Percentiles rank a stretch among this genome's conserved stretches.
phyloP scores from a whole-genome alignment of 257 asterid species.

The Solanum sitiens region DNA sequence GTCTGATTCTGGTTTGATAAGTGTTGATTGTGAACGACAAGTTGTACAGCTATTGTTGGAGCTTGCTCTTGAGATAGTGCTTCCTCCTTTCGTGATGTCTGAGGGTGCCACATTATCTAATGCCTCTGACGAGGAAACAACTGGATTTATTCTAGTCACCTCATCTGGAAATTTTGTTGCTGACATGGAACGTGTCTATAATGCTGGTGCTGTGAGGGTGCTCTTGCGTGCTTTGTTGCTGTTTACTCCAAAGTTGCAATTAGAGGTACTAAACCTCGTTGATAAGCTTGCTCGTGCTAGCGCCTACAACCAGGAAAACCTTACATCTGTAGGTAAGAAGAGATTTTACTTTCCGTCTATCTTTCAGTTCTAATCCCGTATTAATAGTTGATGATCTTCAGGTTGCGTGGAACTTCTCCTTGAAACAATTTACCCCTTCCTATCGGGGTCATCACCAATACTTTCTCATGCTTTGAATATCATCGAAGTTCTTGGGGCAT shows the following conservation, averaged over 20 bases:
- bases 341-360: slow-evolving; percentile 1
- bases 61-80: slow-evolving; percentile 82
- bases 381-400: slow-evolving; percentile 19
- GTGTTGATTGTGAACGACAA: slow-evolving; percentile 89
- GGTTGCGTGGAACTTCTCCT: slow-evolving; percentile 97
- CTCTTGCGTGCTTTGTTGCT: slow-evolving; percentile 71
- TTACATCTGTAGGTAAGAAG: slow-evolving; percentile 87
- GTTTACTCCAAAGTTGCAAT: slow-evolving; percentile 90
- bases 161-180: slow-evolving; percentile 62
- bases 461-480: slow-evolving; percentile 75
- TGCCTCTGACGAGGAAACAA: slow-evolving; percentile 36
- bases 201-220: slow-evolving; percentile 89
- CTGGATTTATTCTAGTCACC: slow-evolving; percentile 49
- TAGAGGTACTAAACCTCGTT: slow-evolving; percentile 73
- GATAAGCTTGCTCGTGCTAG: slow-evolving; percentile 83
- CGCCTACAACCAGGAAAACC: slow-evolving; percentile 88
- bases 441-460: slow-evolving; percentile 65
- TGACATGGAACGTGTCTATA: slow-evolving; percentile 68
- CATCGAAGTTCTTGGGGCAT: slow-evolving; percentile 95
- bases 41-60: slow-evolving; percentile 84
- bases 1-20: slow-evolving; percentile 71
- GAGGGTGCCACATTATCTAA: slow-evolving; percentile 38
- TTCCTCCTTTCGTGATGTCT: slow-evolving; percentile 71
- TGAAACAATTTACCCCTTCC: slow-evolving; percentile 86
- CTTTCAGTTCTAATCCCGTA: background rate